Base-by-base conservation (phyloP, 176 grass and related monocot genomes). In the Olyra latifolia region DNA sequence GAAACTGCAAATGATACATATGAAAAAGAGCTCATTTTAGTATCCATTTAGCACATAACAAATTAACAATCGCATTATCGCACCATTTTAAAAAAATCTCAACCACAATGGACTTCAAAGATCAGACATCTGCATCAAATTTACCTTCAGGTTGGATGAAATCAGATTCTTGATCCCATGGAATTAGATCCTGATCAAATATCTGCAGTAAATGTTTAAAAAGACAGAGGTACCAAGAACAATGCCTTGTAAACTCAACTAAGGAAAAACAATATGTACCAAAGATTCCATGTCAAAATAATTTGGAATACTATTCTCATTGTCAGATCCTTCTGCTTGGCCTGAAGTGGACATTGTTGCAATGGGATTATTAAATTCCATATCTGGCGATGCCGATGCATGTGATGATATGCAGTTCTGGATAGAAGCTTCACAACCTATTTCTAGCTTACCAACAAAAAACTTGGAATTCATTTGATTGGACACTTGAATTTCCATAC, bases 241-340 rank as follows among this genome's bases (percentile, higher is more conserved):
- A 81, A 55, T 65, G 13, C 20, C 71, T 47, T 57, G 13, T 24
- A 62, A 76, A 62, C 13, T 83, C 19, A 82, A 71, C 19, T 41
- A 76, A 75, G 50, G 73, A 71, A 83, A 76, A n/a, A 48, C 40
- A 56, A 30, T 79, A 79, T 59, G 38, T 76, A 88, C 86, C 90
- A 92, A 46, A 69, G 82, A 74, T 80, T 92, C 90, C 70, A 92
- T 62, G 58, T 92, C 86, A 50, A 76, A 85, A 75, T 79, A 92
- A 62, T 67, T 82, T 42, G 90, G 86, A 49, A 86, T 61, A 75
- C 61, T 64, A 50, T 50, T 65, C 71, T 88, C 90, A 85, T 39
- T 82, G 43, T 83, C 86, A 83, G 85, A 92, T 29, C 70, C 22
- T 77, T 78, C 74, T 56, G 65, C 82, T 83, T 86, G 78, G 64